phyloP scores from a whole-genome alignment of 106 monocot species.

The Allium fistulosum region DNA sequence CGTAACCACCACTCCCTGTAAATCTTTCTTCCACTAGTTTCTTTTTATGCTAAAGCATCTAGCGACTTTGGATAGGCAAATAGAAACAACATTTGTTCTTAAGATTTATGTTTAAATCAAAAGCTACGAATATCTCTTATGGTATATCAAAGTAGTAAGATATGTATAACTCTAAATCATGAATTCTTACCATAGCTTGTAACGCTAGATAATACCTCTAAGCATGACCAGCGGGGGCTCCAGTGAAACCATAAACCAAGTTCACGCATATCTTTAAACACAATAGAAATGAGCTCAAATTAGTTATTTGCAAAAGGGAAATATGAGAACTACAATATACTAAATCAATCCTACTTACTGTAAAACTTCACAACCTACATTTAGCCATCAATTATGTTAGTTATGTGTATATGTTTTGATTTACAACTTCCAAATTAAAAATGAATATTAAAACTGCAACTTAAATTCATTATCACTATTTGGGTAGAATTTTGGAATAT shows the following conservation, averaged over 20 bases:
- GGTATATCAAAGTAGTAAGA: no score
- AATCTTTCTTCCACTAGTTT: conserved; percentile 95
- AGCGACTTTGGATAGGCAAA: conserved; percentile 50
- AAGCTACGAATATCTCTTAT: no score
- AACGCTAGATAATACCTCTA: conserved; percentile 97
- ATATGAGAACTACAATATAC: no score
- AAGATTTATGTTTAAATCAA: neutral
- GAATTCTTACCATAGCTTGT: conserved; percentile 86
- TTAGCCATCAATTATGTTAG: no score
- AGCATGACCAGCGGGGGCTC: conserved; percentile 93
- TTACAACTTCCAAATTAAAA: no score
- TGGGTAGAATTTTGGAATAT: no score
- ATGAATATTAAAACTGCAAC: no score
- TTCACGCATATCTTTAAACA: conserved; percentile 87
- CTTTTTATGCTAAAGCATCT: conserved; percentile 99
- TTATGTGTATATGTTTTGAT: no score
- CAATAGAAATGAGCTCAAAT: conserved; percentile 4
- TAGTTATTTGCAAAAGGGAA: neutral
- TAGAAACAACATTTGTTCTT: neutral
- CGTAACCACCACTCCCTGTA: conserved; percentile 70
- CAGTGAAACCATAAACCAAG: conserved; percentile 99
- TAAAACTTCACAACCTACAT: no score
- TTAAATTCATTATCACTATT: no score
- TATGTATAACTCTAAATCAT: neutral
- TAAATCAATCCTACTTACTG: no score